Evolutionary conservation across 1,284 basidiomycete genomes (phyloP).

Genomic region (Gymnopus androsaceus): DNA sequence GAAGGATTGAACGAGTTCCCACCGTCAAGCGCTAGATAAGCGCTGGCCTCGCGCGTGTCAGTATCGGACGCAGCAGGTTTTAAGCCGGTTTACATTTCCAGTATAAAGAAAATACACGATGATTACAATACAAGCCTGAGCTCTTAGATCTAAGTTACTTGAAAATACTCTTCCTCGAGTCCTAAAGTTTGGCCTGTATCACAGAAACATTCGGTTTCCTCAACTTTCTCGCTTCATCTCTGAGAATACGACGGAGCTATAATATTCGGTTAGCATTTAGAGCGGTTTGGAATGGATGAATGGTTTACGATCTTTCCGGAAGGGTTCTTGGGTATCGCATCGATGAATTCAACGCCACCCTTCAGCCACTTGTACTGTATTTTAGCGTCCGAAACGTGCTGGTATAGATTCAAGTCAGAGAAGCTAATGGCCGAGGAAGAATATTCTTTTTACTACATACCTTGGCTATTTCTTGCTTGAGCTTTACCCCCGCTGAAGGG

Average conservation of each 20-base stretch:
- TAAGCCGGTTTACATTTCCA: too few species aligned
- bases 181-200: conserved; percentile 30
- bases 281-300: neutral
- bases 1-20: too few species aligned
- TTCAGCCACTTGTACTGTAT: conserved; percentile 69
- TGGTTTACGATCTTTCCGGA: conserved; percentile 65
- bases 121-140: too few species aligned
- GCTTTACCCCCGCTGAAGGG: conserved; percentile 35
- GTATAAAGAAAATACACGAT: too few species aligned
- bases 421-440: neutral
- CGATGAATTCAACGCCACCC: conserved; percentile 69
- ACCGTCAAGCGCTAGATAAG: too few species aligned
- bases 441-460: conserved; percentile 26
- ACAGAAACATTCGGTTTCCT: conserved; percentile 28
- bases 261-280: neutral
- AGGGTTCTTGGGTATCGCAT: conserved; percentile 72
- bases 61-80: too few species aligned
- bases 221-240: conserved; percentile 37
- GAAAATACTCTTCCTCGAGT: neutral
- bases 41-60: too few species aligned
- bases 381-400: conserved; percentile 75
- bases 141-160: too few species aligned
- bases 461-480: conserved; percentile 46
- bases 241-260: conserved; percentile 44
- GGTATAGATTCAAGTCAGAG: neutral